Evolutionary conservation across 2,329 filamentous ascomycete species (phyloP).

Genomic region (Cercospora sojina): DNA sequence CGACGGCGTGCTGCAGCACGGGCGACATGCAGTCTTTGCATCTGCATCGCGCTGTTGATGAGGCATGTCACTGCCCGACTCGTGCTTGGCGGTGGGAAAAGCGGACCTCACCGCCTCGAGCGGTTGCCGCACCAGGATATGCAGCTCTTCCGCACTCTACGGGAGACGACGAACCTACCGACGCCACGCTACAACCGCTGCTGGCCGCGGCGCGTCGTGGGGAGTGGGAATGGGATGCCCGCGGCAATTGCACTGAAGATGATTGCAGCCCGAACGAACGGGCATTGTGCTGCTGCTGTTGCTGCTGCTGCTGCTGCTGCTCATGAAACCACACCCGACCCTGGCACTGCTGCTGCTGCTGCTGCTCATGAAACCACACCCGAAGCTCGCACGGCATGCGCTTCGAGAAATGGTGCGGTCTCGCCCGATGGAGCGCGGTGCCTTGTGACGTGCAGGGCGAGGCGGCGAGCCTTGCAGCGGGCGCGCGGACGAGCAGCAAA

Average conservation of each 20-base stretch:
- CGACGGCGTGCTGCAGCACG: not conserved
- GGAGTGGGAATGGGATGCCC: not conserved
- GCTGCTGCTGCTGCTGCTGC: too few relatives aligned
- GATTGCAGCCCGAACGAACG: too few relatives aligned
- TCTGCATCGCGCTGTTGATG: not conserved
- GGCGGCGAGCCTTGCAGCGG: constrained; percentile 21
- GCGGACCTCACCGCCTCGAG: not conserved
- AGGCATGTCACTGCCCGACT: not conserved
- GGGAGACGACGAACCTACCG: not conserved
- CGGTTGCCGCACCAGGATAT: not conserved
- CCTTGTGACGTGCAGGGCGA: not conserved
- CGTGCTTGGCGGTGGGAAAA: not conserved
- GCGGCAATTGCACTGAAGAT: not conserved
- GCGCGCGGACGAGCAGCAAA: constrained; percentile 22
- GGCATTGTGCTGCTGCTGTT: too few relatives aligned
- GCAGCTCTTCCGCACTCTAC: not conserved
- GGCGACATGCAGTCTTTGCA: not conserved
- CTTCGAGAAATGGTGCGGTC: not conserved
- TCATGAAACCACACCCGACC: too few relatives aligned
- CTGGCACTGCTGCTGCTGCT: too few relatives aligned
- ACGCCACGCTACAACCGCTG: not conserved
- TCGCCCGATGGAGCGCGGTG: not conserved
- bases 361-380: too few relatives aligned
- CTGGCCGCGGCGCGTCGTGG: not conserved
- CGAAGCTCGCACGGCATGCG: not conserved